phyloP scores from a whole-genome alignment of 1,139 yeast species.

The Geotrichum fermentans region DNA sequence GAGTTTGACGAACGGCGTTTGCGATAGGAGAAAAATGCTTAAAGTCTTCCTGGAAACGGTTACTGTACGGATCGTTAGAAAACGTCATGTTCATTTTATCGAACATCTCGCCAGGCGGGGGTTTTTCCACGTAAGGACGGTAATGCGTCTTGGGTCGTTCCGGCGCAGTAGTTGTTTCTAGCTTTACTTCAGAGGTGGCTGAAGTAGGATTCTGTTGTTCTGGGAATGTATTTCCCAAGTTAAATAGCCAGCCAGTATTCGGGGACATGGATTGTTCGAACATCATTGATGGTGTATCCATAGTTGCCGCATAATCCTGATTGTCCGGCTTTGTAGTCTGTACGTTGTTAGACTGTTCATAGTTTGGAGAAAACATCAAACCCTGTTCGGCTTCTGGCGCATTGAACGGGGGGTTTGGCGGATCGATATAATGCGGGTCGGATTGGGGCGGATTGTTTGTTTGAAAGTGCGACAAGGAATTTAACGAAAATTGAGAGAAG shows the following conservation, averaged over 20 bases:
- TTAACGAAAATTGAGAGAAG: constrained; percentile 7
- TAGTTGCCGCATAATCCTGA: not conserved
- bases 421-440: not conserved
- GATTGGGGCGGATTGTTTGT: not conserved
- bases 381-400: not conserved
- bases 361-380: not conserved
- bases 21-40: not conserved
- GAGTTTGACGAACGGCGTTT: not conserved
- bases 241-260: constrained; percentile 8
- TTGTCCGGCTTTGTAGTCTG: not conserved
- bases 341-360: not conserved
- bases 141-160: not conserved
- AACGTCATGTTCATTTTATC: constrained; percentile 4
- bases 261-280: constrained; percentile 12
- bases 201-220: constrained; percentile 4
- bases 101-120: not conserved
- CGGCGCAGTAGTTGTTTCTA: constrained; percentile 1
- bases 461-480: constrained; percentile 11
- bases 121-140: not conserved
- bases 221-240: constrained; percentile 1
- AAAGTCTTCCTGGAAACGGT: not conserved
- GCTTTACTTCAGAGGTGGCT: not conserved
- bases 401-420: not conserved
- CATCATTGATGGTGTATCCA: constrained; percentile 4
- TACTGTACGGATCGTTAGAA: not conserved